Percentiles rank a stretch among this genome's conserved stretches.
Conservation (phyloP, 2,329 filamentous ascomycete species). For the Aspergillus brasiliensis region DNA sequence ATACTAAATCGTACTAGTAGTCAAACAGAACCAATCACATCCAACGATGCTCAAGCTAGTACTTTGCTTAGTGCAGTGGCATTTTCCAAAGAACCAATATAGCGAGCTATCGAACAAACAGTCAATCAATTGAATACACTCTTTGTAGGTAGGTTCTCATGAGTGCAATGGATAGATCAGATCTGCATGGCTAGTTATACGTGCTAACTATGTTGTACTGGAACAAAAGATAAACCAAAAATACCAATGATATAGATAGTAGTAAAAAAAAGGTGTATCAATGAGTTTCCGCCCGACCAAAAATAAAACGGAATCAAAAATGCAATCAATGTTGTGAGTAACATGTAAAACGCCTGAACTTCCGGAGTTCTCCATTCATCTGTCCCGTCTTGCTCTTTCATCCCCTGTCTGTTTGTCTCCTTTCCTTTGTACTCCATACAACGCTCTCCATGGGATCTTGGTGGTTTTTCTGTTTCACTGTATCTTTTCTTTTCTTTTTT, state of each 20-base stretch:
- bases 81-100: neutral
- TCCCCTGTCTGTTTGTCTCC: neutral
- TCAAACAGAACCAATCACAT: too few relatives aligned
- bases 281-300: neutral
- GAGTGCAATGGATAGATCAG: too few relatives aligned
- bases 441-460: neutral
- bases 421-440: conserved; percentile 1
- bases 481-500: neutral
- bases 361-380: conserved; percentile 2
- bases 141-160: too few relatives aligned
- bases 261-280: neutral
- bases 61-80: neutral
- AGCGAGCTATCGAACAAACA: too few relatives aligned
- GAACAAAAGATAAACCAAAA: neutral
- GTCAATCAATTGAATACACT: too few relatives aligned
- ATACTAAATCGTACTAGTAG: too few relatives aligned
- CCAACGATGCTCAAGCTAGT: too few relatives aligned
- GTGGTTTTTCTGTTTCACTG: neutral
- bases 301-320: neutral
- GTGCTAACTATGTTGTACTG: neutral
- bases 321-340: too few relatives aligned
- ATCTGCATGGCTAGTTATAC: too few relatives aligned
- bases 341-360: conserved; percentile 6
- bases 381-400: neutral
- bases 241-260: neutral